phyloP scores from a whole-genome alignment of 768 basidiomycete genomes.

The Panaeolus cyanescens region DNA sequence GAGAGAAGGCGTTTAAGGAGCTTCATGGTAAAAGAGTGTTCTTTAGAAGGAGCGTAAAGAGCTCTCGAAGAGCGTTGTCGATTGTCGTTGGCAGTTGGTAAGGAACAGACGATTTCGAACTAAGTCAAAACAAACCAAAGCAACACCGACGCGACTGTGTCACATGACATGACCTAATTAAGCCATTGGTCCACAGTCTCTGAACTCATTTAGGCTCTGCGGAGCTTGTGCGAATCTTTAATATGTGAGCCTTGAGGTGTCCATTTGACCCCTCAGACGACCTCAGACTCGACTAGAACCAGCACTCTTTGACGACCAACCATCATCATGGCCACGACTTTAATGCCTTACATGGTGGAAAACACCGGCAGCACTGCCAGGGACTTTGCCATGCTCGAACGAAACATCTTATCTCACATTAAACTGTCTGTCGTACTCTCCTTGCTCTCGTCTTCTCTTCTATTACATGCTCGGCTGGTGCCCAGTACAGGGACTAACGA shows the following conservation, averaged over 20 bases:
- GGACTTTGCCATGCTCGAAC: slow-evolving; percentile 79
- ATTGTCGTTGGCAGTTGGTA: background rate
- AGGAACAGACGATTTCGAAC: slow-evolving; percentile 31
- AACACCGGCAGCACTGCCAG: slow-evolving; percentile 64
- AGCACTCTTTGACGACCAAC: background rate
- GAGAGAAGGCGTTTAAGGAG: slow-evolving; percentile 74
- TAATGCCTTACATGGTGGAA: slow-evolving; percentile 32
- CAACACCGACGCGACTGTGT: slow-evolving; percentile 30
- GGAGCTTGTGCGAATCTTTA: slow-evolving; percentile 1
- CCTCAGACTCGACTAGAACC: background rate
- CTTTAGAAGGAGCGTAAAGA: slow-evolving; percentile 26
- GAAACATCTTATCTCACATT: slow-evolving; percentile 70
- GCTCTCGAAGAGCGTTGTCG: slow-evolving; percentile 12
- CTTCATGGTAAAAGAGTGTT: slow-evolving; percentile 49
- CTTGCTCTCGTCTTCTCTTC: slow-evolving; percentile 62
- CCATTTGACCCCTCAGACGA: background rate
- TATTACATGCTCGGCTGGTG: slow-evolving; percentile 62
- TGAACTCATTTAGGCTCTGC: slow-evolving; percentile 4
- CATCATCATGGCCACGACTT: slow-evolving; percentile 9
- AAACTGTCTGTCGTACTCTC: slow-evolving; percentile 67
- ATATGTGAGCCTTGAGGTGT: background rate
- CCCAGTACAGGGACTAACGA: slow-evolving; percentile 32
- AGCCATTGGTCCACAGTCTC: background rate
- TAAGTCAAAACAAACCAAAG: slow-evolving; percentile 39
- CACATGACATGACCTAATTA: slow-evolving; percentile 27